Percentiles rank a stretch among this genome's conserved stretches.
These are phyloP conservation scores for Zizania latifolia DNA, from an alignment of 176 grass and related monocot species.

Conservation along the genomic window DNA sequence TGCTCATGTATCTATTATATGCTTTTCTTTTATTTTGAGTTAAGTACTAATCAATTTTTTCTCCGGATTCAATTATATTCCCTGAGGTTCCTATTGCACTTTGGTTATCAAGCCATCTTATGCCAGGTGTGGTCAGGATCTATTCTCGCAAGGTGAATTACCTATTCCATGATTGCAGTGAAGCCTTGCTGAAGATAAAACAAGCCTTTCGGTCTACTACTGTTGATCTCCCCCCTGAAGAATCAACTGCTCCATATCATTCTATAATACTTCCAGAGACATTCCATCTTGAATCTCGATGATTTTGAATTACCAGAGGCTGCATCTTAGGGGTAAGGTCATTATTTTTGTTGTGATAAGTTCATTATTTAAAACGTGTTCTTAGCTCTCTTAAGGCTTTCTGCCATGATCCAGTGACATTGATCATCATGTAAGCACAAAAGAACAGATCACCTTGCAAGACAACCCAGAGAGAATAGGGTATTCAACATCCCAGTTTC, in stretches of 20 bases:
- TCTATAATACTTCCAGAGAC: slow-evolving; percentile 97
- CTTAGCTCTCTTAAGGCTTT: no score
- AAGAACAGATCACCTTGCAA: no score
- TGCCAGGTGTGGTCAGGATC: slow-evolving; percentile 92
- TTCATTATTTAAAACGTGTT: slow-evolving; percentile 28
- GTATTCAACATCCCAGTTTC: no score
- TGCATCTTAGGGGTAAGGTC: slow-evolving; percentile 73
- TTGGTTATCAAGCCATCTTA: slow-evolving; percentile 93
- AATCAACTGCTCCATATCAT: slow-evolving; percentile 96
- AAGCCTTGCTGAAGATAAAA: slow-evolving; percentile 95
- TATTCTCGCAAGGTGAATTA: slow-evolving; percentile 98
- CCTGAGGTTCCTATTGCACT: slow-evolving; percentile 93
- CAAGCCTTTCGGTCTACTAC: slow-evolving; percentile 89
- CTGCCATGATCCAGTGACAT: no score
- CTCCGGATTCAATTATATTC: slow-evolving; percentile 94
- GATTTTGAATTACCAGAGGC: slow-evolving; percentile 92
- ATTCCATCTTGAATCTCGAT: slow-evolving; percentile 98
- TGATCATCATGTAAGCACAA: no score
- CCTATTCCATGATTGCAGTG: slow-evolving; percentile 95
- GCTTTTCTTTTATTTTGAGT: not conserved
- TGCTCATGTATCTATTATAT: not conserved
- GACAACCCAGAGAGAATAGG: no score
- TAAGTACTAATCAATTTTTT: not conserved
- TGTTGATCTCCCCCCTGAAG: slow-evolving; percentile 94
- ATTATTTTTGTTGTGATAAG: not conserved